Evolutionary conservation across 352 stramenopile genomes (phyloP), one percentile per base, ranked within the genome.

Genomic region (Phytophthora litchii): DNA sequence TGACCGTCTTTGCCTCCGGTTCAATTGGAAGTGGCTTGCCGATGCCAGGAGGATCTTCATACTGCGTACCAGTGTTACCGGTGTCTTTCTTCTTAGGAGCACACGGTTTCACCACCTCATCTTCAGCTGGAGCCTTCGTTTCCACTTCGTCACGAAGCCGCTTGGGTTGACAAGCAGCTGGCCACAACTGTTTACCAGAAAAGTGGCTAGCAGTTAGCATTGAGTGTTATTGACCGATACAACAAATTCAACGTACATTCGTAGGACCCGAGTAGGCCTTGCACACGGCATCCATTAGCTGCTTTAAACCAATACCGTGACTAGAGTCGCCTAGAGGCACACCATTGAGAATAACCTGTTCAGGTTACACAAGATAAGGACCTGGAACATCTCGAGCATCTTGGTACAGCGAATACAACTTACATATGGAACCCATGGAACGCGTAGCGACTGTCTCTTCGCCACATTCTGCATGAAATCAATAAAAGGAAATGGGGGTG

Each of bases 341-440:
- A 3, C 64, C 80, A 52, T 92, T 88, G 9, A 94, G 59, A 36
- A 82, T 54, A n/a, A 89, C 69, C 79, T 89, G 54, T 4, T 36
- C 38, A 36, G 25, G 7, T 38, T 8, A 40, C 20, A 12, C 29
- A 25, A 48, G 38, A 45, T 14, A 44, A 27, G 43, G 47, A 10
- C 20, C 1, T 2, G 21, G n/a, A 46, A 52, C 56, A 42, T 17
- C 16, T 23, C 32, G 38, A 19, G 45, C 23, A 56, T 3, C 34
- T 48, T n/a, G 14, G 27, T 36, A 17, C 8, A 14, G 23, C 19
- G 34, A 44, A 16, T n/a, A n/a, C 8, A 31, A 69, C 77, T 46
- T 83, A 90, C 85, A 19, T 81, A 90, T 32, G 85, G 85, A 32
- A 91, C 74, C 85, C 85, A 94, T 7, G 67, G 67, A 42, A 80